phyloP scores from a whole-genome alignment of 2,329 filamentous ascomycete genomes.

The Penicillium concentricum region DNA sequence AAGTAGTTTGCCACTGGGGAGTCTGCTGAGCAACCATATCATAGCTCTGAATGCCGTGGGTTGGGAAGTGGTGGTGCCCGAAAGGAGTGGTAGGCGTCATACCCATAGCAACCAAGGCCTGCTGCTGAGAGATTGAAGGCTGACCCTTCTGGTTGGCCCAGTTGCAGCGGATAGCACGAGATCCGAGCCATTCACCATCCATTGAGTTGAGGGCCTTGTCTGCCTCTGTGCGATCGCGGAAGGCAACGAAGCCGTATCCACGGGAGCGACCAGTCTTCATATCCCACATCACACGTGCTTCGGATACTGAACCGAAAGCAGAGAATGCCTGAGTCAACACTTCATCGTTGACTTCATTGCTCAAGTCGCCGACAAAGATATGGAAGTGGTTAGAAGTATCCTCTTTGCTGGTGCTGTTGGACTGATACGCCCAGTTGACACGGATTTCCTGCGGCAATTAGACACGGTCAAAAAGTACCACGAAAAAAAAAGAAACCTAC shows the following conservation, averaged over 20 bases:
- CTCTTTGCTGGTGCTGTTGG: constrained; percentile 90
- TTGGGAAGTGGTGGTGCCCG: constrained; percentile 96
- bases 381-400: constrained; percentile 98
- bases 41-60: constrained; percentile 93
- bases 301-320: constrained; percentile 91
- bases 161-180: constrained; percentile 97
- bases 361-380: constrained; percentile 96
- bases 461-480: not conserved
- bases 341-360: constrained; percentile 98
- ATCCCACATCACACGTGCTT: constrained; percentile 99
- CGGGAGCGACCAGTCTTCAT: constrained; percentile 99
- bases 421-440: constrained; percentile 99
- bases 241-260: constrained; percentile 96
- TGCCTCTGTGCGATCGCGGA: constrained; percentile 87
- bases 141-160: constrained; percentile 99
- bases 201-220: constrained; percentile 96
- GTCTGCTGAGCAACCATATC: constrained; percentile 96
- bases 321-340: constrained; percentile 91
- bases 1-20: constrained; percentile 96
- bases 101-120: constrained; percentile 95
- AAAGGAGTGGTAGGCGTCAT: constrained; percentile 97
- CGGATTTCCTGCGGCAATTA: constrained; percentile 74
- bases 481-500: constrained; percentile 46
- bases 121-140: constrained; percentile 95
- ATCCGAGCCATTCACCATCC: constrained; percentile 99